Evolutionary conservation across 2,329 filamentous ascomycete genomes (phyloP).

Genomic region (Cercospora sp.): DNA sequence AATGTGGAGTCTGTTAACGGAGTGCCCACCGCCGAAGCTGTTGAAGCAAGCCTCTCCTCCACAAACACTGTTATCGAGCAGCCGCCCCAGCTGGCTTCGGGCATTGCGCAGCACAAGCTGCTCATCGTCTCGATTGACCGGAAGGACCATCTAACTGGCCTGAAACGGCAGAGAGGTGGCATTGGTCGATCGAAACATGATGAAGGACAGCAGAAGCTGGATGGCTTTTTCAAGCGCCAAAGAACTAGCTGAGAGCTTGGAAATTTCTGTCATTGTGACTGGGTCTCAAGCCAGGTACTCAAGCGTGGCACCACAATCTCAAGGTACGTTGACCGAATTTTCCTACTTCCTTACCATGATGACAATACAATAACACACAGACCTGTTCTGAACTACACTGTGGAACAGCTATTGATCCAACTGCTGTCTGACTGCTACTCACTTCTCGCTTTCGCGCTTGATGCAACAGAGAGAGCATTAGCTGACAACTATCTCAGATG

Average conservation of each 20-base stretch:
- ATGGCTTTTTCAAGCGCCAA: slow-evolving; percentile 66
- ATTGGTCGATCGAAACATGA: slow-evolving; percentile 79
- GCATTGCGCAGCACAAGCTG: neutral
- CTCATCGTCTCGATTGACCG: slow-evolving; percentile 66
- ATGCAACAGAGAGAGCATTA: neutral
- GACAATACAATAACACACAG: slow-evolving; percentile 37
- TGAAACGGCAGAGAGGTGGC: slow-evolving; percentile 79
- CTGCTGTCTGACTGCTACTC: slow-evolving; percentile 36
- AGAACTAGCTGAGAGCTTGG: slow-evolving; percentile 26
- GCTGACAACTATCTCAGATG: neutral
- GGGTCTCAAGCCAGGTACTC: neutral
- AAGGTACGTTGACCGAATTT: slow-evolving; percentile 19
- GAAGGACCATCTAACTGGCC: slow-evolving; percentile 66
- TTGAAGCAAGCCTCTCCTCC: slow-evolving; percentile 23
- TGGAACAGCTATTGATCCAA: slow-evolving; percentile 38
- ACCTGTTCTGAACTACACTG: slow-evolving; percentile 38
- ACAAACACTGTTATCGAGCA: neutral
- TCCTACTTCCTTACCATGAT: slow-evolving; percentile 28
- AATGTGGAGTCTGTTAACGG: neutral
- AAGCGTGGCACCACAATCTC: neutral
- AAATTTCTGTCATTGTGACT: neutral
- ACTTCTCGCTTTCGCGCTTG: neutral
- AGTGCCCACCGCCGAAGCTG: neutral
- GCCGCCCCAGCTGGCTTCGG: neutral
- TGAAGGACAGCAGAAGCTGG: slow-evolving; percentile 70